Conservation (phyloP, 2,329 filamentous ascomycete species). For the Thielaviopsis musarum region DNA sequence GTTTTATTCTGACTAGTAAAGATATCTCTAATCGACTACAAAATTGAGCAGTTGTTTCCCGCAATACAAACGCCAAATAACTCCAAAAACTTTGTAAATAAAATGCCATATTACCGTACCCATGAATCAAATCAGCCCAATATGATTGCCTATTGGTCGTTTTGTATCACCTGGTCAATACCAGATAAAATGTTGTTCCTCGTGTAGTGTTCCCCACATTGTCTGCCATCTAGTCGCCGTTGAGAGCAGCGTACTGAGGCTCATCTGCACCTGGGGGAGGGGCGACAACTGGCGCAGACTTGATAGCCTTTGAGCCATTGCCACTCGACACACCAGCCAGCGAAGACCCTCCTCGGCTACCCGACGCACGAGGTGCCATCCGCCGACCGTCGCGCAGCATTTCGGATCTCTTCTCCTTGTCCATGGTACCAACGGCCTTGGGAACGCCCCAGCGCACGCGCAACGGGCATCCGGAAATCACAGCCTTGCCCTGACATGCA, state of each 20-base stretch:
- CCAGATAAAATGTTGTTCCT: not conserved
- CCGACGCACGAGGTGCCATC: not conserved
- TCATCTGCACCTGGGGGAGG: constrained; percentile 66
- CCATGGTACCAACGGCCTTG: constrained; percentile 80
- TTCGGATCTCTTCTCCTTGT: constrained; percentile 64
- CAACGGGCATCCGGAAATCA: constrained; percentile 81
- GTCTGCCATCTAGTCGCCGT: constrained; percentile 49
- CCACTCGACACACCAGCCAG: not conserved
- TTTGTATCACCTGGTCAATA: not conserved
- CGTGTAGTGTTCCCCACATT: not conserved
- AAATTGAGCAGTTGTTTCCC: not conserved
- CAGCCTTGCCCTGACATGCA: constrained; percentile 69
- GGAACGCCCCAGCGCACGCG: constrained; percentile 86
- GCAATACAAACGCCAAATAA: not conserved
- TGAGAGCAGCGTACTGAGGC: constrained; percentile 67
- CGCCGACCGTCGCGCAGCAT: constrained; percentile 56
- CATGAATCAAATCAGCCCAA: not conserved
- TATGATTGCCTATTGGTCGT: not conserved
- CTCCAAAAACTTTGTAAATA: not conserved
- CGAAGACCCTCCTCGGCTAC: not conserved
- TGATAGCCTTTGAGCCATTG: not conserved
- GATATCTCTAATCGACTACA: not conserved
- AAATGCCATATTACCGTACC: not conserved
- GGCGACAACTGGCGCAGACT: constrained; percentile 33
- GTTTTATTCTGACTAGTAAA: not conserved